Evolutionary conservation across 768 basidiomycete genomes (phyloP).

Genomic region (Russula emetica): DNA sequence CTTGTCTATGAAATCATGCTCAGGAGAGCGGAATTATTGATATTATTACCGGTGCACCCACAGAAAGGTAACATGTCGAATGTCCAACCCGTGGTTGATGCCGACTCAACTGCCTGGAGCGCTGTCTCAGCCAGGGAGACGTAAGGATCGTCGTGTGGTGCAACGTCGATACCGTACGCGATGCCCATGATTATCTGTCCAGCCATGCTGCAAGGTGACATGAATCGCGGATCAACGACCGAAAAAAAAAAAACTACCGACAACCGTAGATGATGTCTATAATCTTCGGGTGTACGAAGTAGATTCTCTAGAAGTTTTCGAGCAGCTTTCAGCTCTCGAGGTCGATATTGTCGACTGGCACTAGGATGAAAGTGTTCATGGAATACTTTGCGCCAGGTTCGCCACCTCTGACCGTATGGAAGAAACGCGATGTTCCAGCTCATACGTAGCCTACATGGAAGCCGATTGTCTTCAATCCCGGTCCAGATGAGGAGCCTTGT

Average conservation of each 20-base stretch:
- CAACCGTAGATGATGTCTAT: slow-evolving; percentile 20
- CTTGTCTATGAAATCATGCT: slow-evolving; percentile 20
- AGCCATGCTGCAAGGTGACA: slow-evolving; percentile 16
- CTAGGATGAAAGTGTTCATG: slow-evolving; percentile 20
- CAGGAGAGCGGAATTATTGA: background rate
- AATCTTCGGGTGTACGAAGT: slow-evolving; percentile 16
- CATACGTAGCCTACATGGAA: slow-evolving; percentile 13
- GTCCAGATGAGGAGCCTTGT: background rate
- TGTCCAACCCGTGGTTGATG: slow-evolving; percentile 21
- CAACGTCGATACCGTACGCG: slow-evolving; percentile 27
- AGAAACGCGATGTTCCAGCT: slow-evolving; percentile 25
- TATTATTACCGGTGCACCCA: slow-evolving; percentile 9
- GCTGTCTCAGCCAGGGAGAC: slow-evolving; percentile 26
- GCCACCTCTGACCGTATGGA: slow-evolving; percentile 21
- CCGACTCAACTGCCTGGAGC: slow-evolving; percentile 22
- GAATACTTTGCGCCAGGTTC: slow-evolving; percentile 20
- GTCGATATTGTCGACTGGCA: slow-evolving; percentile 18
- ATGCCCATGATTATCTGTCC: slow-evolving; percentile 28
- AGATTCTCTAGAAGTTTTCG: slow-evolving; percentile 23
- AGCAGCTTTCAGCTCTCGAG: slow-evolving; percentile 20
- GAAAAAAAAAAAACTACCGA: slow-evolving; percentile 3
- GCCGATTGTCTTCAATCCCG: background rate
- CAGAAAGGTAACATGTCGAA: slow-evolving; percentile 27
- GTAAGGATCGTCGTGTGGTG: slow-evolving; percentile 27
- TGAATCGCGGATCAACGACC: slow-evolving; percentile 13